Evolutionary conservation across 2,329 filamentous ascomycete species (phyloP).

Genomic region (Scleromitrula shiraiana): DNA sequence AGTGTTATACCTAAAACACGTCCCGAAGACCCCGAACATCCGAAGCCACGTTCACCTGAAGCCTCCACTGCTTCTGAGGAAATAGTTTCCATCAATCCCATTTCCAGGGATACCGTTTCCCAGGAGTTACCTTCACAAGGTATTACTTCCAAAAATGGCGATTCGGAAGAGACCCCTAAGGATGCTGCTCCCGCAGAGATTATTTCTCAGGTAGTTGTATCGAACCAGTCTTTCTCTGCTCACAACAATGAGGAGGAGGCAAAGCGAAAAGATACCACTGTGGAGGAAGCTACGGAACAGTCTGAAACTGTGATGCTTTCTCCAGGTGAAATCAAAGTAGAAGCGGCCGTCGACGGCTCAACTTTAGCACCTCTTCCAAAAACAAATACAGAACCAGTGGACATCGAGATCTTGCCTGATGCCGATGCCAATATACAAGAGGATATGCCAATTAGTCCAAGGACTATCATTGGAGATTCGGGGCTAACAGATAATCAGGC

Average conservation of each 20-base stretch:
- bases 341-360: not conserved
- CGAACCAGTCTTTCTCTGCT: too few relatives aligned
- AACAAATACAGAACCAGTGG: not conserved
- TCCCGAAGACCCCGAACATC: not conserved
- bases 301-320: too few relatives aligned
- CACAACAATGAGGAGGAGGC: too few relatives aligned
- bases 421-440: not conserved
- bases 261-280: not conserved
- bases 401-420: constrained; percentile 2
- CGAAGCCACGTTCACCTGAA: too few relatives aligned
- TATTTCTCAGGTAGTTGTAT: not conserved
- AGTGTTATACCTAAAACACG: not conserved
- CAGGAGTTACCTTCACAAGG: not conserved
- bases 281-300: not conserved
- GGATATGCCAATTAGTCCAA: constrained; percentile 3
- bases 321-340: too few relatives aligned
- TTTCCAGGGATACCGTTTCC: too few relatives aligned
- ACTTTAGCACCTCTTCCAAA: not conserved
- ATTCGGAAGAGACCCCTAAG: too few relatives aligned
- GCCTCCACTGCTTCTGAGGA: too few relatives aligned
- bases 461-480: not conserved
- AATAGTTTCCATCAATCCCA: too few relatives aligned
- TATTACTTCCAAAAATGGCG: not conserved
- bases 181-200: not conserved
- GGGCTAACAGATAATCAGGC: not conserved